Evolutionary conservation across 306 rosid species (phyloP).

Genomic region (Canavalia gladiata): DNA sequence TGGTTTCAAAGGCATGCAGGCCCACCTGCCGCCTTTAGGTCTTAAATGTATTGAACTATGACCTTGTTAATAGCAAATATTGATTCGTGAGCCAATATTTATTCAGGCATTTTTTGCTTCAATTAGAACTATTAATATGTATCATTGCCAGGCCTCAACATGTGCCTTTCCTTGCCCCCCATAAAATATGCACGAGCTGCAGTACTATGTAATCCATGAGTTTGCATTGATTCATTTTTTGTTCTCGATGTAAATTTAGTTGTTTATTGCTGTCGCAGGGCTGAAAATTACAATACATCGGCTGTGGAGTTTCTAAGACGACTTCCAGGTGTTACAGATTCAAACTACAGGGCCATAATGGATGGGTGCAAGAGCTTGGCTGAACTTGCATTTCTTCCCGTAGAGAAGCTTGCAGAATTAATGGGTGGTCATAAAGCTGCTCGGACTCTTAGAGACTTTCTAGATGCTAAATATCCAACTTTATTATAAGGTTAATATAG

Average conservation of each 20-base stretch:
- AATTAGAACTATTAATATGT: conserved; percentile 5
- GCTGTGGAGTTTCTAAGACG: conserved; percentile 94
- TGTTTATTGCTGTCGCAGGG: conserved; percentile 59
- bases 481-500: conserved; percentile 58
- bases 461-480: conserved; percentile 97
- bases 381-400: conserved; percentile 88
- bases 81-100: conserved; percentile 25
- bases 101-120: conserved; percentile 22
- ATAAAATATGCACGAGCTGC: not conserved
- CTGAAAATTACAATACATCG: conserved; percentile 93
- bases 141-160: conserved; percentile 29
- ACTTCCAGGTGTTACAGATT: conserved; percentile 94
- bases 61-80: conserved; percentile 3
- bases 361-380: conserved; percentile 90
- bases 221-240: conserved; percentile 11
- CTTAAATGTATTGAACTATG: conserved; percentile 8
- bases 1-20: not conserved
- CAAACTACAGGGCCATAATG: conserved; percentile 88
- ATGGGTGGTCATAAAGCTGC: conserved; percentile 98
- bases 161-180: conserved; percentile 10
- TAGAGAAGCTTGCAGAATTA: conserved; percentile 76
- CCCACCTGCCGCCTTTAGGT: conserved; percentile 13
- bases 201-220: not conserved
- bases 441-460: conserved; percentile 88
- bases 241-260: conserved; percentile 32